Conservation (phyloP, 495 filamentous ascomycete genomes). For the Sphaerosporella brunnea region DNA sequence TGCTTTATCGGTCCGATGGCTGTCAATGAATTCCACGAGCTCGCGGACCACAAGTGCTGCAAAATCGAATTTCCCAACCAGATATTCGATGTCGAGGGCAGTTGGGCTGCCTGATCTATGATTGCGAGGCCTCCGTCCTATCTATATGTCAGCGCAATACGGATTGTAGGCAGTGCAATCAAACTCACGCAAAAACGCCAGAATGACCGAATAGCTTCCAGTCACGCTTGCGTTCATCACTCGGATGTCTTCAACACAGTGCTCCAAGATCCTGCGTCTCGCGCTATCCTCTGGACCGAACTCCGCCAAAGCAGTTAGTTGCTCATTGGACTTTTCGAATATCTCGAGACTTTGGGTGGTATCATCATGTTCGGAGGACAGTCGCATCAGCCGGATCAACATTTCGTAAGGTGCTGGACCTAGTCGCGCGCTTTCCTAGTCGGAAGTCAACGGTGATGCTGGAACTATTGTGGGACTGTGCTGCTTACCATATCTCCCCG, state of each 20-base stretch:
- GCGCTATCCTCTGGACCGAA: slow-evolving; percentile 34
- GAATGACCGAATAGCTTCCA: slow-evolving; percentile 57
- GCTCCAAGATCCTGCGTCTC: slow-evolving; percentile 37
- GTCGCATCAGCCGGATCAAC: slow-evolving; percentile 21
- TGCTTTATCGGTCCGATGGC: slow-evolving; percentile 17
- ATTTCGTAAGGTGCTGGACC: slow-evolving; percentile 19
- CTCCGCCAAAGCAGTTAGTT: slow-evolving; percentile 26
- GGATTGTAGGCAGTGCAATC: slow-evolving; percentile 16
- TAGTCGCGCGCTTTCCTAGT: background rate
- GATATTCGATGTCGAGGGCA: slow-evolving; percentile 29
- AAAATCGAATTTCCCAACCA: slow-evolving; percentile 38
- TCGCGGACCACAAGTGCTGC: slow-evolving; percentile 36
- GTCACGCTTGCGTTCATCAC: slow-evolving; percentile 37
- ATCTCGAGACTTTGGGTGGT: slow-evolving; percentile 32
- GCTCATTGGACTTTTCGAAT: slow-evolving; percentile 31
- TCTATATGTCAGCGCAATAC: slow-evolving; percentile 2
- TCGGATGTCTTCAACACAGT: slow-evolving; percentile 42
- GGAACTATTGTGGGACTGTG: no score
- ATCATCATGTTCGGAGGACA: slow-evolving; percentile 25
- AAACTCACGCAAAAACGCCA: slow-evolving; percentile 38
- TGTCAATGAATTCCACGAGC: slow-evolving; percentile 32
- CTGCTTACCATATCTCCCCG: slow-evolving; percentile 5
- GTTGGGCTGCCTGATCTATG: slow-evolving; percentile 27
- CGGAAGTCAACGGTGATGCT: no score
- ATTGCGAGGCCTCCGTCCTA: slow-evolving; percentile 20